A percentile compares a stretch with the other conserved stretches of the same genome.
These are phyloP conservation scores for Aspergillus versicolor DNA, from an alignment of 2,329 filamentous ascomycete species.

Conservation along the genomic window DNA sequence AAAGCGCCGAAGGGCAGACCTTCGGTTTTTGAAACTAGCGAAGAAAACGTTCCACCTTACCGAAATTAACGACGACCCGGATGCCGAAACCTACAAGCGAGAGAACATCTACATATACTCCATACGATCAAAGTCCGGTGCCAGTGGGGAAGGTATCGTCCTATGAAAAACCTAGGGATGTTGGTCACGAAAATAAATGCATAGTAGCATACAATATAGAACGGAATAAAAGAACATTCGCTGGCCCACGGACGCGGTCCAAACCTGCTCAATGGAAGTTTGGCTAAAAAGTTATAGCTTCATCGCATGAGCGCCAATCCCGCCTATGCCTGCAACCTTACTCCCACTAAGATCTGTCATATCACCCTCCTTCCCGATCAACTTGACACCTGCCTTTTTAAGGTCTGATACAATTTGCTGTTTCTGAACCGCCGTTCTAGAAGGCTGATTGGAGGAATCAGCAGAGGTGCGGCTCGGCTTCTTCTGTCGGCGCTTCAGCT, in stretches of 20 bases:
- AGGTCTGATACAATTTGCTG: constrained; percentile 64
- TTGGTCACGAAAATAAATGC: background rate
- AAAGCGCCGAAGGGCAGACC: constrained; percentile 78
- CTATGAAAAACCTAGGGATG: background rate
- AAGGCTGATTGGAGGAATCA: constrained; percentile 46
- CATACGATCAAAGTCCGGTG: constrained; percentile 29
- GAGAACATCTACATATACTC: constrained; percentile 42
- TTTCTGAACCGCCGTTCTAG: constrained; percentile 45
- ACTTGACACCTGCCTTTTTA: constrained; percentile 83
- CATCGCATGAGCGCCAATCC: constrained; percentile 30
- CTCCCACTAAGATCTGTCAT: constrained; percentile 81
- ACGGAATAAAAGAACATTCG: background rate
- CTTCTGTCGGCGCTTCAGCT: constrained; percentile 77
- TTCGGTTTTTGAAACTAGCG: constrained; percentile 71
- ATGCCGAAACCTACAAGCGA: constrained; percentile 32
- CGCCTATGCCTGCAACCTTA: constrained; percentile 55
- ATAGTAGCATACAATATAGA: background rate
- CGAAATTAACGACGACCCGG: constrained; percentile 59
- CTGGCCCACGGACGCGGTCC: background rate
- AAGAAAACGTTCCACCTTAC: constrained; percentile 65
- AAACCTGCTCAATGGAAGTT: background rate
- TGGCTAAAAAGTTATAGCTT: constrained; percentile 32
- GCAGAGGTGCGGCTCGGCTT: constrained; percentile 69
- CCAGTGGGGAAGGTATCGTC: background rate
- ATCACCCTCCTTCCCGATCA: constrained; percentile 88